Evolutionary conservation across 768 basidiomycete genomes (phyloP).

Genomic region (Inosperma sp.): DNA sequence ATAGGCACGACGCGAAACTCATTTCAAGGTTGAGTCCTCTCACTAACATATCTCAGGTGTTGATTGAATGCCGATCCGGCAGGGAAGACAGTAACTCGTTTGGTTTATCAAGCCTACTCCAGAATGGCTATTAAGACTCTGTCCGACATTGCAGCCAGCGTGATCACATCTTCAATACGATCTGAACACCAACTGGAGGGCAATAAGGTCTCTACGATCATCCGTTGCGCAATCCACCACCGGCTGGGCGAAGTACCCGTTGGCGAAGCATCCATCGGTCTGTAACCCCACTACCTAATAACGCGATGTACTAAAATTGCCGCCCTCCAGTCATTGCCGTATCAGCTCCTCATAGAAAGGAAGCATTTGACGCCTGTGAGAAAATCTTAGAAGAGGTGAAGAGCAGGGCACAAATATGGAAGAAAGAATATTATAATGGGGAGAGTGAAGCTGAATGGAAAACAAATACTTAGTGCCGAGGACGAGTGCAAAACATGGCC

Average conservation of each 20-base stretch:
- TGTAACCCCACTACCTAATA: constrained; percentile 1
- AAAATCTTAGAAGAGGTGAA: constrained; percentile 85
- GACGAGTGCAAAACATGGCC: background rate
- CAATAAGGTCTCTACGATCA: constrained; percentile 32
- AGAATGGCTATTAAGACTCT: constrained; percentile 78
- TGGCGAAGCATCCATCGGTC: constrained; percentile 70
- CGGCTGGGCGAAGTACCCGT: constrained; percentile 74
- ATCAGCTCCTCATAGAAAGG: constrained; percentile 77
- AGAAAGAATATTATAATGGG: constrained; percentile 81
- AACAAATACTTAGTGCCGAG: constrained; percentile 42
- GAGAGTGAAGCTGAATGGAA: constrained; percentile 68
- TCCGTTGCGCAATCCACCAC: constrained; percentile 66
- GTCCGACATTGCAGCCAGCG: constrained; percentile 49
- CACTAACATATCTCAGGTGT: background rate
- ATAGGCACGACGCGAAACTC: constrained; percentile 74
- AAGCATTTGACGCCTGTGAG: constrained; percentile 77
- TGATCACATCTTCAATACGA: constrained; percentile 37
- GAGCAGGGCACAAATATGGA: constrained; percentile 83
- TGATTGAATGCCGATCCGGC: background rate
- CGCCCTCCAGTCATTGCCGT: constrained; percentile 62
- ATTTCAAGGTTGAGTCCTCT: constrained; percentile 59
- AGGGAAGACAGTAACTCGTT: constrained; percentile 66
- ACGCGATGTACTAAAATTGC: constrained; percentile 2
- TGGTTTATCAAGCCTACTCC: constrained; percentile 84
- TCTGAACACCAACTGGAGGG: constrained; percentile 41